Base-by-base conservation (phyloP, 306 rosid genomes). In the Acacia confusa region DNA sequence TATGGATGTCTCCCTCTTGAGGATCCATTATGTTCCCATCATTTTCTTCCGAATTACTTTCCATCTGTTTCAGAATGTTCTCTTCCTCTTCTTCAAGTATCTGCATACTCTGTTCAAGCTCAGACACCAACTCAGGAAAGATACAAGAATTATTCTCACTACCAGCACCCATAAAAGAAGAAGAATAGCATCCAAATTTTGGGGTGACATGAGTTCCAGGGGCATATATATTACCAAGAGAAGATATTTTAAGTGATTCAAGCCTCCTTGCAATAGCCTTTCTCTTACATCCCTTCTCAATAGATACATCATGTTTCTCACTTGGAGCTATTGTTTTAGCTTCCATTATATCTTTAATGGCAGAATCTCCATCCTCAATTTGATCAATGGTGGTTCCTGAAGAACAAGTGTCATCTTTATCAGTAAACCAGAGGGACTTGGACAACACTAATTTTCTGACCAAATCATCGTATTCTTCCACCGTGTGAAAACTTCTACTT, bases 121-220 rank as follows among this genome's bases (percentile, higher is more conserved):
- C 87, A 77, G 85, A 78, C 12, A 86, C 89, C 77, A 88, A 75
- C 85, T 86, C 89, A 73, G 89, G 86, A 78, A 88, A 86, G 45
- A 84, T 55, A 43, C 77, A 44, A 10, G 72, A 20, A 20, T 4
- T 73, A 67, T 80, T 84, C 43, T 82, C 81, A 57, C 32, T 30
- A 9, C 57, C 57, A 70, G 38, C 36, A 70, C 6, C 74, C 74
- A 41, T 41, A n/a, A 20, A 22, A 69, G 74, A 40, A 41, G 74
- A 41, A 41, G 34, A 41, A 74, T 79, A 84, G 81, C 78, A 86
- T 2, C 92, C 92, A 55, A 88, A 84, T 81, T 83, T 86, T 36
- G 91, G 91, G 41, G 91, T 88, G 74, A 88, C 66, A 81, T 88
- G 84, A 69, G 88, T 70, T 57, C 79, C 88, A 50, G 83, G 82